phyloP scores from a whole-genome alignment of 768 basidiomycete genomes.

The Boletus pseudopeckii region DNA sequence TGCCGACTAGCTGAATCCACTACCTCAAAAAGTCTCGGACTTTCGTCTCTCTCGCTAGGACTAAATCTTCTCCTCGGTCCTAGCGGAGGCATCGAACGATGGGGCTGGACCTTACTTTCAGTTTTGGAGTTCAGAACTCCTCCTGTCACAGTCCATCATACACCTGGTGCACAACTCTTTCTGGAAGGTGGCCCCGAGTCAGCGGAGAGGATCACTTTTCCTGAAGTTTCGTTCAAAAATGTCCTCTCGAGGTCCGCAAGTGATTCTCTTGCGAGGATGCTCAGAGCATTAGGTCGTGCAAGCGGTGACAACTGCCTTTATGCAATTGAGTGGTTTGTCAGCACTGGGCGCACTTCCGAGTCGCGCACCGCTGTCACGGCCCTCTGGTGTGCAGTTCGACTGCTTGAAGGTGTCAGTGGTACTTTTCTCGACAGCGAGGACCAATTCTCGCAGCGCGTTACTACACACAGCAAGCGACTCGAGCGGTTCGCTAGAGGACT shows the following conservation, averaged over 20 bases:
- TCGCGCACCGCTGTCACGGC: conserved; percentile 58
- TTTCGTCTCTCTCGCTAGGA: conserved; percentile 46
- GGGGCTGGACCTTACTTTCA: conserved; percentile 84
- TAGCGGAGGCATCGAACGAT: conserved; percentile 80
- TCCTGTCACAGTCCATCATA: conserved; percentile 43
- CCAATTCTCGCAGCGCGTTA: neutral
- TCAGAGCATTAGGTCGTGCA: conserved; percentile 66
- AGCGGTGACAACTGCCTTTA: conserved; percentile 68
- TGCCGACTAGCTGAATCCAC: conserved; percentile 44
- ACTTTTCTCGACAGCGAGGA: conserved; percentile 38
- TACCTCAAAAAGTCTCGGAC: conserved; percentile 16
- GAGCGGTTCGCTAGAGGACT: conserved; percentile 64
- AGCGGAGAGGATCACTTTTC: conserved; percentile 44
- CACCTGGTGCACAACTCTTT: conserved; percentile 51
- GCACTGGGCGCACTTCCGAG: conserved; percentile 44
- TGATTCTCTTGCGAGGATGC: conserved; percentile 62
- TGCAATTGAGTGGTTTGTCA: conserved; percentile 80
- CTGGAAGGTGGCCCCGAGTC: conserved; percentile 48
- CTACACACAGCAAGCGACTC: conserved; percentile 43
- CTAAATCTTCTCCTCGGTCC: conserved; percentile 73
- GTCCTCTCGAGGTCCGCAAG: conserved; percentile 49
- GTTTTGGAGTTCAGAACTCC: conserved; percentile 73
- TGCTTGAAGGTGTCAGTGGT: conserved; percentile 69
- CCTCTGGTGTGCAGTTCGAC: conserved; percentile 76
- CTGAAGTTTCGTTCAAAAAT: conserved; percentile 55